Percentiles rank a stretch among this genome's conserved stretches.
These are phyloP conservation scores for Phaeoacremonium minimum DNA, from an alignment of 2,329 filamentous ascomycete species.

Conservation along the genomic window DNA sequence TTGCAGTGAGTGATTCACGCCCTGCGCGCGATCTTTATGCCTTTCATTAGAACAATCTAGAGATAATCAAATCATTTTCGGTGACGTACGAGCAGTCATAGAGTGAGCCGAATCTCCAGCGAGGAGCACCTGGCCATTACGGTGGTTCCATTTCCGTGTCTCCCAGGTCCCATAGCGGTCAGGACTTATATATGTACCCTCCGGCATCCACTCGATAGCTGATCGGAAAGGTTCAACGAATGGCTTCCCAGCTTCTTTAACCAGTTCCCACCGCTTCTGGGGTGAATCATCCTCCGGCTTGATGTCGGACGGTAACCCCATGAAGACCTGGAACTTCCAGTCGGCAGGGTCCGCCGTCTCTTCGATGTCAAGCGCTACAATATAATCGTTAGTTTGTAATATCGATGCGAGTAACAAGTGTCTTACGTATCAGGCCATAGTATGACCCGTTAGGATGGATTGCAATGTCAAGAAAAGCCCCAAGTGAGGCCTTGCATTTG, in stretches of 20 bases:
- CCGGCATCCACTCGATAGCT: background rate
- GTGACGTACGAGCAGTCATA: background rate
- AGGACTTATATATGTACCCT: background rate
- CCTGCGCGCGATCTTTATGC: background rate
- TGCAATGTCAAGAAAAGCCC: background rate
- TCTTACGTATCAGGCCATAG: background rate
- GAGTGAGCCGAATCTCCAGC: background rate
- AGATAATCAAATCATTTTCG: background rate
- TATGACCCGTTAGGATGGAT: background rate
- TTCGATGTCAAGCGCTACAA: background rate
- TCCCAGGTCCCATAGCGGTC: background rate
- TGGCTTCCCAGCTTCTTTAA: background rate
- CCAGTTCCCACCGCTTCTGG: background rate
- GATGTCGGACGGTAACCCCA: background rate
- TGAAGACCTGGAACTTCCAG: background rate
- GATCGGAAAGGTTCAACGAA: background rate
- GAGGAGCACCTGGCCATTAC: background rate
- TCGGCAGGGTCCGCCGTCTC: background rate
- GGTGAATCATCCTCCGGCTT: background rate
- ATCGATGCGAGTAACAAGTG: too few species aligned
- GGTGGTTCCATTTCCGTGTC: background rate
- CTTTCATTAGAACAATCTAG: too few species aligned
- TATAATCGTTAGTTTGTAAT: too few species aligned
- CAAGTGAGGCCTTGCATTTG: background rate
- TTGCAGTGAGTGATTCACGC: background rate